phyloP scores from a whole-genome alignment of 495 filamentous ascomycete species.

The Pyronema omphalodes region DNA sequence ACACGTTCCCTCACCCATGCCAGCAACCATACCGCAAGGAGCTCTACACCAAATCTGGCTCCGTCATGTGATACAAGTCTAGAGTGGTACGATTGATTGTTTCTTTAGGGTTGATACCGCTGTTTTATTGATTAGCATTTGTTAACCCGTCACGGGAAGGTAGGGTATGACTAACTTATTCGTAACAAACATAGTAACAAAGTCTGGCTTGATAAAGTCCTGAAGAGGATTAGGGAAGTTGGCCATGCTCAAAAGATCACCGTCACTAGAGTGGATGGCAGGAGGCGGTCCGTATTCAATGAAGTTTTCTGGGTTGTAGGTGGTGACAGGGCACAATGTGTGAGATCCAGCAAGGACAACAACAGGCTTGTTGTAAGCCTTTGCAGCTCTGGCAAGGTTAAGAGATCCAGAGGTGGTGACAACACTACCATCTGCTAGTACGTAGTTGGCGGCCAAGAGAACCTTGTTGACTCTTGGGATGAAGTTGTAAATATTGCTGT shows the following conservation, averaged over 20 bases:
- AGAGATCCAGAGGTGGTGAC: slow-evolving; percentile 16
- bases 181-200: slow-evolving; percentile 18
- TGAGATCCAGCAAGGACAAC: slow-evolving; percentile 18
- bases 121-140: slow-evolving; percentile 1
- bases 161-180: slow-evolving; percentile 14
- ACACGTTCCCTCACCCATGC: too few species aligned
- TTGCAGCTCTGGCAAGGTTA: slow-evolving; percentile 15
- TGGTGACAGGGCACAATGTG: slow-evolving; percentile 18
- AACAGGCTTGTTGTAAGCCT: slow-evolving; percentile 14
- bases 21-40: too few species aligned
- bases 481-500: slow-evolving; percentile 18
- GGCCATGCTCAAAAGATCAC: slow-evolving; percentile 13
- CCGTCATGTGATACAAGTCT: slow-evolving; percentile 21
- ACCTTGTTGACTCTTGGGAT: slow-evolving; percentile 23
- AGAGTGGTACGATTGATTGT: slow-evolving; percentile 19
- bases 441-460: slow-evolving; percentile 16
- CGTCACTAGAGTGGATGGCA: slow-evolving; percentile 14
- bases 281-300: slow-evolving; percentile 6
- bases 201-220: slow-evolving; percentile 15
- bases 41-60: slow-evolving; percentile 18
- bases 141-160: background rate
- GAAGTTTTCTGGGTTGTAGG: slow-evolving; percentile 5
- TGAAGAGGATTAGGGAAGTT: slow-evolving; percentile 15
- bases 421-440: slow-evolving; percentile 18
- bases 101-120: slow-evolving; percentile 17